Evolutionary conservation across 2,329 filamentous ascomycete genomes (phyloP), one percentile per base, ranked within the genome.

Genomic region (Penicillium sp.): DNA sequence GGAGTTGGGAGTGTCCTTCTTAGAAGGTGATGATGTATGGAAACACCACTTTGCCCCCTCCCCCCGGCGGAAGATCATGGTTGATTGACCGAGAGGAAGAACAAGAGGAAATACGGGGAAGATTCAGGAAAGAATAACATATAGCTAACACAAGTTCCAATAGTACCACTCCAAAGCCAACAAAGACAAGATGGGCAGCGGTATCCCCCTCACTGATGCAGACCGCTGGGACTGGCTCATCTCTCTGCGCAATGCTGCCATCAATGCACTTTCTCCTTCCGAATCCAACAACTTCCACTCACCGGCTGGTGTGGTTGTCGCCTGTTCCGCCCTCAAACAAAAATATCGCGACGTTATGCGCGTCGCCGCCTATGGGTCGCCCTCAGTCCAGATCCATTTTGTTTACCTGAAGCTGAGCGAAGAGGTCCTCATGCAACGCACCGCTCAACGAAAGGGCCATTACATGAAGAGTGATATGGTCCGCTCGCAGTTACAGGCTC

Each of bases 181-280:
- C 76, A 87, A 92, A 65, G 87, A 92, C 51, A 99, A 97, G 77
- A 99, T 99, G 94, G 82, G 84, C 68, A 82, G 82, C 63, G 91
- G 91, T 63, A 87, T 86, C 52, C 92, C 94, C 2, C 82, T 99
- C 31, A 96, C 90, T 52, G 94, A 99, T 70, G 88, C 87, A 55
- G 94, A 99, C 76, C 89, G 94, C 60, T 97, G 94, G 94, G 93
- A 97, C 78, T 99, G 94, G 94, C 86, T 99, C 60, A 90, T 88
- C 43, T 81, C 81, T 11, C 82, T 94, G 13, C 89, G 90, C 59
- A 84, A 91, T 61, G 87, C 76, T 34, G 78, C 78, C 36, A 71
- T 82, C 52, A 82, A 82, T 1, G 79, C 81, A 19, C 85, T 77
- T 24, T 71, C 70, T 10, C 68, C 71, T 7, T 68, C 67, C 13